Base-by-base conservation (phyloP, 345 rosid genomes). In the Moricandia moricandioides region DNA sequence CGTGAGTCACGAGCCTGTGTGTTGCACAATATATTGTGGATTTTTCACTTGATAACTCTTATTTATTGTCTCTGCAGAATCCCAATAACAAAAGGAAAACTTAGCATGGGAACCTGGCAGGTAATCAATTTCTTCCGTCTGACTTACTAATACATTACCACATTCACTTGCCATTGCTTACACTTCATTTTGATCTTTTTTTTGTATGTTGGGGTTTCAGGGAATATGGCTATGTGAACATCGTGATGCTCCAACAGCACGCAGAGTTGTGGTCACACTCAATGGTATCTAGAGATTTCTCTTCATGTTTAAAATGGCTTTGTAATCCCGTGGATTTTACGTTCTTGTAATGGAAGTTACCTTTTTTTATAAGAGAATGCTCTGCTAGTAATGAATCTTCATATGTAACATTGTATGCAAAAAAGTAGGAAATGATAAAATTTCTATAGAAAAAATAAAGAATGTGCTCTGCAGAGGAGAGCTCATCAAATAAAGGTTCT, bases 191-290 rank as follows among this genome's bases (percentile, higher is more conserved):
- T 39, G 67, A 6, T 37, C 39, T 12, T 45, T 21, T 70, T 11
- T 55, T 56, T 69, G 47, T 69, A 58, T 69, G 9, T 52, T 60
- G 73, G 54, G 17, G 67, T 65, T 81, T 76, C 83, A 93, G 96
- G 97, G 97, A 56, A 89, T 94, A 81, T 91, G 97, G 98, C 90
- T 91, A 5, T 89, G 98, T 37, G 98, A 94, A 83, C 98, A 94
- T 51, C 96, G 98, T 3, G 96, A 94, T 73, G 84, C 80, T 30
- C 90, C 95, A 35, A 87, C 96, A 29, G 78, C 95, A 10, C 88
- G 98, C 43, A 89, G 78, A 69, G 88, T 94, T 79, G 95, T 91
- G 56, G 86, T 94, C 61, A 94, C 97, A 37, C 89, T 94, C 45
- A 94, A 89, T 74, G 97, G 98, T 66, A 88, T 73, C 14, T 79